phyloP scores from a whole-genome alignment of 306 rosid species.

The Crotalaria pallida region DNA sequence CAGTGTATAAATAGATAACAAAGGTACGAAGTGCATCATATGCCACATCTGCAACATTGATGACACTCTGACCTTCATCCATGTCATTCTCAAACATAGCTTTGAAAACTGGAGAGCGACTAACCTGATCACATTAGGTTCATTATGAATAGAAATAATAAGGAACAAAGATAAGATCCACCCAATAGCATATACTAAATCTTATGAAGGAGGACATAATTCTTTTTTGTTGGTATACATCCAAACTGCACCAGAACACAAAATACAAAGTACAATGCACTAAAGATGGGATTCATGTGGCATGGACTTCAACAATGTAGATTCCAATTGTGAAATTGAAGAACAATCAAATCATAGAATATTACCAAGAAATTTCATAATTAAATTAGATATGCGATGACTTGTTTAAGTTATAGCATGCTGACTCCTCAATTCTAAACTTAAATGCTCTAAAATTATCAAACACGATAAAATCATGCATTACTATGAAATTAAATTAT shows the following conservation, averaged over 20 bases:
- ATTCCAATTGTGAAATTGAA: background rate
- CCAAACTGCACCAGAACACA: background rate
- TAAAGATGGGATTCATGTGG: background rate
- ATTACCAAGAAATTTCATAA: background rate
- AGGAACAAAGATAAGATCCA: background rate
- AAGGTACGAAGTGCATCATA: slow-evolving; percentile 64
- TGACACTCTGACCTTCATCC: slow-evolving; percentile 79
- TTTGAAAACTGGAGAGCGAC: slow-evolving; percentile 78
- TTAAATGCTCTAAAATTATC: no score
- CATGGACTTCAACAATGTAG: background rate
- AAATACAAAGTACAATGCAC: background rate
- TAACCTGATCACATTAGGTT: no score
- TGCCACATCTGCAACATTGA: slow-evolving; percentile 66
- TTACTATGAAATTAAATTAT: background rate
- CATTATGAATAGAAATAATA: background rate
- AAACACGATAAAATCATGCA: background rate
- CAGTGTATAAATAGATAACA: slow-evolving; percentile 72
- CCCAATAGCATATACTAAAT: background rate
- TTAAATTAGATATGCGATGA: background rate
- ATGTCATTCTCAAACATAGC: slow-evolving; percentile 87
- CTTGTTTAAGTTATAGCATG: background rate
- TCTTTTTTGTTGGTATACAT: background rate
- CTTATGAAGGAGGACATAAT: background rate
- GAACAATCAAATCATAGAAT: background rate
- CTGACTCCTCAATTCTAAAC: background rate